Percentiles rank a stretch among this genome's conserved stretches.
These are phyloP conservation scores for Benincasa hispida DNA, from an alignment of 306 rosid species.

Conservation along the genomic window DNA sequence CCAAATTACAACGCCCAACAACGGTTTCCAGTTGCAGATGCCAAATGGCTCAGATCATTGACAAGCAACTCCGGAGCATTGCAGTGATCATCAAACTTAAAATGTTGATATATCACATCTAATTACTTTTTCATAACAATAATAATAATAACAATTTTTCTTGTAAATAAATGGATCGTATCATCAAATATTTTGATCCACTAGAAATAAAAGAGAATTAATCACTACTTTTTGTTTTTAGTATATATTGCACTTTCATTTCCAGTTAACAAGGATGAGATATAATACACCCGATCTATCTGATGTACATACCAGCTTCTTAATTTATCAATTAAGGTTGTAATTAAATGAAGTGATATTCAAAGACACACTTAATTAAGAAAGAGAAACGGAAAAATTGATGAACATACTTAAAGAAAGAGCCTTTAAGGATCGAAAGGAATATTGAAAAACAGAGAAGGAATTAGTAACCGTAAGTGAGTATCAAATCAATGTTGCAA, in stretches of 20 bases:
- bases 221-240: too few relatives aligned
- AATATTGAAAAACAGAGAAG: background rate
- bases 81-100: conserved; percentile 11
- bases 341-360: background rate
- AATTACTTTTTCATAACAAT: too few relatives aligned
- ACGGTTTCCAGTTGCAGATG: conserved; percentile 18
- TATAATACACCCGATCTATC: too few relatives aligned
- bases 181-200: background rate
- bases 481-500: background rate
- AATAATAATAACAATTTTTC: too few relatives aligned
- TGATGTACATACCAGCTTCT: too few relatives aligned
- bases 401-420: background rate
- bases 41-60: conserved; percentile 13
- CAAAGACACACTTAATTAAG: background rate
- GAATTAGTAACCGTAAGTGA: background rate
- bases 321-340: too few relatives aligned
- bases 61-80: conserved; percentile 30
- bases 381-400: conserved; percentile 1
- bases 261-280: too few relatives aligned
- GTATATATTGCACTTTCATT: too few relatives aligned
- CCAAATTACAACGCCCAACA: conserved; percentile 15
- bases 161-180: background rate
- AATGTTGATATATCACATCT: background rate
- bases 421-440: background rate
- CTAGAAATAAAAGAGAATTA: too few relatives aligned